These are phyloP conservation scores for Haberlea rhodopensis DNA, from an alignment of 257 asterid genomes.

Conservation along the genomic window DNA sequence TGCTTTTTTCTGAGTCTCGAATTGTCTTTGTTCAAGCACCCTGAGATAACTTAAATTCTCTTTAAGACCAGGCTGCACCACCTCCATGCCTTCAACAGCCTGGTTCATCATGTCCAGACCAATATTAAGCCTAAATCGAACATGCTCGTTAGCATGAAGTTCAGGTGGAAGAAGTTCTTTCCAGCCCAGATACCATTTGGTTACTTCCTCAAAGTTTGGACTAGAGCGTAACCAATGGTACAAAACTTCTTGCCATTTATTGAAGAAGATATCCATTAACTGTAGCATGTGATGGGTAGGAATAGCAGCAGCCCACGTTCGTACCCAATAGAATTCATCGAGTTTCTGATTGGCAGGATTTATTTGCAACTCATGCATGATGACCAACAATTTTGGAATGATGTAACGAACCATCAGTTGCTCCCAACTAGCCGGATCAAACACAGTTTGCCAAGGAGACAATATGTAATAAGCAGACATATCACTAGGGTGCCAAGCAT, in stretches of 20 bases:
- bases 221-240: constrained; percentile 74
- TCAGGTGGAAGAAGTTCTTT: constrained; percentile 72
- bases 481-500: constrained; percentile 92
- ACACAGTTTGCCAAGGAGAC: constrained; percentile 85
- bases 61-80: constrained; percentile 70
- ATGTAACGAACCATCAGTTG: constrained; percentile 66
- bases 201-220: constrained; percentile 76
- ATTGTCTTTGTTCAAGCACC: constrained; percentile 74
- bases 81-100: constrained; percentile 83
- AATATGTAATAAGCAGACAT: constrained; percentile 69
- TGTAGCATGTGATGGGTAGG: constrained; percentile 83
- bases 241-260: constrained; percentile 84
- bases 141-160: constrained; percentile 68
- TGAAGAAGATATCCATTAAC: constrained; percentile 70
- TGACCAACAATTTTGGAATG: constrained; percentile 56
- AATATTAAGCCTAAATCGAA: constrained; percentile 52
- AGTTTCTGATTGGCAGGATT: constrained; percentile 71
- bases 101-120: constrained; percentile 83
- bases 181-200: constrained; percentile 84
- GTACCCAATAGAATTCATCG: constrained; percentile 66
- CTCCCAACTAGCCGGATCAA: constrained; percentile 89
- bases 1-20: constrained; percentile 73
- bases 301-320: constrained; percentile 58
- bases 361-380: constrained; percentile 68
- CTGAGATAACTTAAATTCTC: constrained; percentile 70